These are phyloP conservation scores for Cladophialophora bantiana DNA, from an alignment of 2,329 filamentous ascomycete species.

Conservation along the genomic window DNA sequence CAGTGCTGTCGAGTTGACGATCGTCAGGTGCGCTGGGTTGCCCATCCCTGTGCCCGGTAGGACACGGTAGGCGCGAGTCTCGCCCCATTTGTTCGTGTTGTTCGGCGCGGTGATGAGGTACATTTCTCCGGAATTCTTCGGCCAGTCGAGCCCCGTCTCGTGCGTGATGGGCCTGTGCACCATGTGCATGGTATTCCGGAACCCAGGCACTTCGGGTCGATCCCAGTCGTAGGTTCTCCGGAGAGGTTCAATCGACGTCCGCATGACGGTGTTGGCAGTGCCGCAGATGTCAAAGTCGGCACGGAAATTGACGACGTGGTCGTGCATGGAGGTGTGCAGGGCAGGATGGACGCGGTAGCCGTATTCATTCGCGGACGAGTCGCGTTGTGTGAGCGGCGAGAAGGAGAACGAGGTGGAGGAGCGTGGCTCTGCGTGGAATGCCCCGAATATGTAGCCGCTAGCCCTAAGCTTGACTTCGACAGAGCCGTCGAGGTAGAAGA, in stretches of 20 bases:
- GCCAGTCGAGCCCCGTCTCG: conserved; percentile 46
- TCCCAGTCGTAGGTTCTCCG: conserved; percentile 27
- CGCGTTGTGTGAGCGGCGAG: neutral
- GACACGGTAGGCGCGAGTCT: conserved; percentile 52
- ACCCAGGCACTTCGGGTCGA: conserved; percentile 22
- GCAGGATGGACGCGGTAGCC: conserved; percentile 47
- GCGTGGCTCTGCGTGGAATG: conserved; percentile 36
- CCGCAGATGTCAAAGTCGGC: conserved; percentile 48
- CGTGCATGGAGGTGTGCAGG: conserved; percentile 47
- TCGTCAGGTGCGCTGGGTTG: conserved; percentile 37
- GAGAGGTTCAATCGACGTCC: conserved; percentile 28
- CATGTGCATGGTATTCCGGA: conserved; percentile 34
- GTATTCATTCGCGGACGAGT: conserved; percentile 45
- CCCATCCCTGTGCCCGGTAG: conserved; percentile 48
- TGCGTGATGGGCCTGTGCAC: conserved; percentile 23
- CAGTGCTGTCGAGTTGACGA: conserved; percentile 35
- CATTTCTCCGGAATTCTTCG: conserved; percentile 48
- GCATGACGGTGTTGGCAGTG: conserved; percentile 42
- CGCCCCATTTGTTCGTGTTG: conserved; percentile 49
- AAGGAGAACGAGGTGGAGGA: neutral
- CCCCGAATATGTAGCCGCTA: conserved; percentile 42
- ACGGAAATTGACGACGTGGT: conserved; percentile 50
- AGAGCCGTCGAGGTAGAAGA: conserved; percentile 60
- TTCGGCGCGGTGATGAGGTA: conserved; percentile 50
- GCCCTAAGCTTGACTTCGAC: conserved; percentile 61